Percentiles rank a stretch among this genome's conserved stretches.
These are phyloP conservation scores for Leccinum aurantiacum DNA, from an alignment of 768 basidiomycete genomes.

Conservation along the genomic window DNA sequence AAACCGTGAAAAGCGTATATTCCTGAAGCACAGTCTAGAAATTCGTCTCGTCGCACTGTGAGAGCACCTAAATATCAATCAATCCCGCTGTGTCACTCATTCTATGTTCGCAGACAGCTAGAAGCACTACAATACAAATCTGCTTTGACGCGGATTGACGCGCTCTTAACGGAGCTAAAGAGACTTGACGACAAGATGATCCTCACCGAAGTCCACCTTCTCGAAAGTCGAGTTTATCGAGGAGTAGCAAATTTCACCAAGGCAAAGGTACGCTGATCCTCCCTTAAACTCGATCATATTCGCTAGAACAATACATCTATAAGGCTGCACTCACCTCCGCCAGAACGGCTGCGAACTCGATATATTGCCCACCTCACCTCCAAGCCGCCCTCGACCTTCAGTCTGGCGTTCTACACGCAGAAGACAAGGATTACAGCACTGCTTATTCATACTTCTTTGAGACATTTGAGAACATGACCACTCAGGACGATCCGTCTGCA, in stretches of 20 bases:
- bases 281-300: neutral
- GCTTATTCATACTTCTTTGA: slow-evolving; percentile 98
- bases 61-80: slow-evolving; percentile 19
- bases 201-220: slow-evolving; percentile 91
- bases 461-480: slow-evolving; percentile 85
- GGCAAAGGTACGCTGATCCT: slow-evolving; percentile 63
- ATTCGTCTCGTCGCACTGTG: slow-evolving; percentile 79
- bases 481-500: slow-evolving; percentile 74
- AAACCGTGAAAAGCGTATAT: slow-evolving; percentile 87
- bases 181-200: slow-evolving; percentile 97
- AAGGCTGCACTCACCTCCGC: slow-evolving; percentile 88
- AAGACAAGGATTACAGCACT: slow-evolving; percentile 97
- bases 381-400: slow-evolving; percentile 65
- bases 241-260: slow-evolving; percentile 88
- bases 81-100: neutral
- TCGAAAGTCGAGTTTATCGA: slow-evolving; percentile 90
- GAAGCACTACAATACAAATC: slow-evolving; percentile 74
- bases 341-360: slow-evolving; percentile 90
- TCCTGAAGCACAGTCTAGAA: slow-evolving; percentile 92
- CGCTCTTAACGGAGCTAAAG: slow-evolving; percentile 88
- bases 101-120: slow-evolving; percentile 51
- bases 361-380: slow-evolving; percentile 83
- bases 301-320: neutral
- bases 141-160: slow-evolving; percentile 80
- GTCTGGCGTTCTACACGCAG: slow-evolving; percentile 84